Percentiles rank a stretch among this genome's conserved stretches.
These are phyloP conservation scores for Penicillium malachiteum DNA, from an alignment of 495 filamentous ascomycete genomes.

Conservation along the genomic window DNA sequence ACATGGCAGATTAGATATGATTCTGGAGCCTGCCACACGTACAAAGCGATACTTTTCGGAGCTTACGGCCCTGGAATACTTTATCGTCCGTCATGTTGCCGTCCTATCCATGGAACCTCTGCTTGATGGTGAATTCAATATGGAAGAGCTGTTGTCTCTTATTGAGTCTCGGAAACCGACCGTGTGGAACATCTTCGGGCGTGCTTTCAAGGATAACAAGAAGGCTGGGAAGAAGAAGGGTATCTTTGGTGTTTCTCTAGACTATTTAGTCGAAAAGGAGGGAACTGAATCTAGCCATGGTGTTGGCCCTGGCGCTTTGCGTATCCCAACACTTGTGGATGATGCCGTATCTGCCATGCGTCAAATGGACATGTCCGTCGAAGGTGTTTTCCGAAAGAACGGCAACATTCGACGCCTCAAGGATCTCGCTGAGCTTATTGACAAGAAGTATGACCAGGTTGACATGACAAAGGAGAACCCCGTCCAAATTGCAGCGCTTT, in stretches of 20 bases:
- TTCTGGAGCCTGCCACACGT: conserved; percentile 33
- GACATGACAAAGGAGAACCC: conserved; percentile 82
- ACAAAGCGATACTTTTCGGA: conserved; percentile 92
- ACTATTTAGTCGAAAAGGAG: conserved; percentile 85
- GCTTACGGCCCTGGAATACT: conserved; percentile 91
- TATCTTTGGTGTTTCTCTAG: conserved; percentile 81
- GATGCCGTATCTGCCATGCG: conserved; percentile 91
- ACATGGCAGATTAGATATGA: conserved; percentile 54
- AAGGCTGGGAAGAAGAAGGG: conserved; percentile 89
- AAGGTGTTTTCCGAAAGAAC: conserved; percentile 99
- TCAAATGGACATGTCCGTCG: conserved; percentile 98
- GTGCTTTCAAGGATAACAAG: conserved; percentile 83
- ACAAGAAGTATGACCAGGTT: conserved; percentile 78
- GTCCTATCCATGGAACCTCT: conserved; percentile 94
- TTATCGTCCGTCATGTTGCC: conserved; percentile 93
- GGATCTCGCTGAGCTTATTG: conserved; percentile 78
- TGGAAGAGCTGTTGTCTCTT: conserved; percentile 91
- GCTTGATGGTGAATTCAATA: conserved; percentile 82
- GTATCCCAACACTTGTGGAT: conserved; percentile 85
- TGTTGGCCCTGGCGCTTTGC: conserved; percentile 84
- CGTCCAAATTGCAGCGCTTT: conserved; percentile 88
- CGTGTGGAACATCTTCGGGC: conserved; percentile 97
- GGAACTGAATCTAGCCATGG: conserved; percentile 95
- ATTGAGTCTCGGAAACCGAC: conserved; percentile 92
- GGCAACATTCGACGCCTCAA: conserved; percentile 91